Base-by-base conservation (phyloP, 768 basidiomycete genomes). In the Naematelia encephala region DNA sequence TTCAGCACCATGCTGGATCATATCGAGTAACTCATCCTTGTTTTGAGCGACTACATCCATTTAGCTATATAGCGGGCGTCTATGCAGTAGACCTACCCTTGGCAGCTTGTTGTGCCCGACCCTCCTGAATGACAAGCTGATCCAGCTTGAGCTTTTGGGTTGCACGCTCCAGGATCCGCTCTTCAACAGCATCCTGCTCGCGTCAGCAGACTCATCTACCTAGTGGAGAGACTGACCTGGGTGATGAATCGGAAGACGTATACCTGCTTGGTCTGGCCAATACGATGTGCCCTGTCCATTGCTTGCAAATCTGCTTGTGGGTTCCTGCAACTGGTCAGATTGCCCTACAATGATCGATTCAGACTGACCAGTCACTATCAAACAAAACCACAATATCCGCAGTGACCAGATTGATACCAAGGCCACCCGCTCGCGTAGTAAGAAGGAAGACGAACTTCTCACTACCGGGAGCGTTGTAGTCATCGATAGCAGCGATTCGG, bases 301-400 rank as follows among this genome's bases (percentile, higher is more conserved):
- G 96, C 96, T 75, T 99, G 96, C 47, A 99, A 78, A 80, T 99
- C 96, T 1, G 94, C 96, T 79, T 99, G 96, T 1, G 96, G 94
- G 76, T 98, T 99, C 91, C 88, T 91, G 64, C 4, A 28, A 16
- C n/a, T 21, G 30, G 47, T 23, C 26, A 26, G 4, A n/a, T 5
- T 10, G 27, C 11, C 22, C 5, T n/a, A 19, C 43, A 22, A 5
- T 52, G 25, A 39, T 27, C 16, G 25, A 30, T 4, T 19, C 5
- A 26, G 42, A 74, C 82, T 48, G 23, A 88, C 93, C 96, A 98
- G 76, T 99, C 96, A 62, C 88, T 90, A 69, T 99, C 96, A 64
- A 97, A 98, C 4, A 98, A 80, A 0, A 98, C 87, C 51, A 99
- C 94, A 44, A 97, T 82, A 77, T 98, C 96, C 10, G 96, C 96